These are phyloP conservation scores for Metschnikowia orientalis DNA, from an alignment of 805 yeast species.

Conservation along the genomic window DNA sequence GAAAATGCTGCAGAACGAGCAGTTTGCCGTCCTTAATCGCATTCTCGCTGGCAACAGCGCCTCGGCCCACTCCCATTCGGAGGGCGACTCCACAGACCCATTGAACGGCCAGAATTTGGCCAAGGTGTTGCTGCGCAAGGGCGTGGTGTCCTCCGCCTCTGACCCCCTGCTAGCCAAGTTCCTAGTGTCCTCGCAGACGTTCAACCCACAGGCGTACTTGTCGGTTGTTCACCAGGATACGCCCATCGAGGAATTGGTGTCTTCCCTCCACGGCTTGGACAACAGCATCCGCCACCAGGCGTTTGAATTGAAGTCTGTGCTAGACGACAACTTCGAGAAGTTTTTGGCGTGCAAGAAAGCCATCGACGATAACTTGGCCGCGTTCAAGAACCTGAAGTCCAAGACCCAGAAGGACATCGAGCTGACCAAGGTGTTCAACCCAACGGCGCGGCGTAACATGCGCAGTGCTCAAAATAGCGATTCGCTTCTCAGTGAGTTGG, in stretches of 20 bases:
- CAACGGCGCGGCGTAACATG: constrained; percentile 21
- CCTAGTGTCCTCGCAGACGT: constrained; percentile 34
- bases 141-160: constrained; percentile 22
- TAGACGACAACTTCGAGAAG: constrained; percentile 33
- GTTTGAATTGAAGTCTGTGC: constrained; percentile 31
- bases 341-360: constrained; percentile 35
- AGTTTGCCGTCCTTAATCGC: constrained; percentile 27
- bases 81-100: constrained; percentile 32
- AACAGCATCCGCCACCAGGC: constrained; percentile 33
- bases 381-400: constrained; percentile 33
- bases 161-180: constrained; percentile 31
- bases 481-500: constrained; percentile 32
- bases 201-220: constrained; percentile 34
- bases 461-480: constrained; percentile 16
- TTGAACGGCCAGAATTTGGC: constrained; percentile 29
- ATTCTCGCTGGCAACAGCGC: constrained; percentile 19
- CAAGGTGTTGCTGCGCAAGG: constrained; percentile 21
- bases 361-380: constrained; percentile 35
- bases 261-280: constrained; percentile 30
- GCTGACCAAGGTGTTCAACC: constrained; percentile 34
- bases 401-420: constrained; percentile 33
- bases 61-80: constrained; percentile 11
- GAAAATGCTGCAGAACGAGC: constrained; percentile 24
- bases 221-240: constrained; percentile 36
- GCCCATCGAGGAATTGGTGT: constrained; percentile 31